Percentiles rank a stretch among this genome's conserved stretches.
Evolutionary conservation across 2,329 filamentous ascomycete species (phyloP).

Genomic region (Diaporthe humulicola): DNA sequence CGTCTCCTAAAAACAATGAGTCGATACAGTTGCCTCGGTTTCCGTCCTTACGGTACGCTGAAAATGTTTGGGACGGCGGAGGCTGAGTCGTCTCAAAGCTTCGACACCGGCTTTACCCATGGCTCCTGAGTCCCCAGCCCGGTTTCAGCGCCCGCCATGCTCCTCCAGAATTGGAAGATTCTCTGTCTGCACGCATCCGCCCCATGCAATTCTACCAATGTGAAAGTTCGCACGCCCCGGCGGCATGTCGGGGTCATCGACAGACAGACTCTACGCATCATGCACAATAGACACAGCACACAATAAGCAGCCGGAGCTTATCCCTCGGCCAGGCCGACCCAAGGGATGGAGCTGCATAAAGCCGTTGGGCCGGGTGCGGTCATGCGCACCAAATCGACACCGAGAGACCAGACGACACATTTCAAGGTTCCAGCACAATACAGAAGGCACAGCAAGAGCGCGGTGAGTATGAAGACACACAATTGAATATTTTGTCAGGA

Average conservation of each 20-base stretch:
- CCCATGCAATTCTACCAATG: background rate
- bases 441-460: background rate
- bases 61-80: background rate
- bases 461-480: background rate
- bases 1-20: background rate
- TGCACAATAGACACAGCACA: background rate
- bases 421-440: background rate
- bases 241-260: background rate
- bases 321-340: conserved; percentile 3
- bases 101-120: background rate
- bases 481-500: background rate
- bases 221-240: background rate
- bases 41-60: background rate
- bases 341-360: background rate
- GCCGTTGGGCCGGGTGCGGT: background rate
- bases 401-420: background rate
- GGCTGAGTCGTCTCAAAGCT: background rate
- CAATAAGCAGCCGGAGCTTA: background rate
- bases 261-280: background rate
- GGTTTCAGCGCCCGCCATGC: background rate
- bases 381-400: background rate
- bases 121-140: background rate
- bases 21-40: background rate
- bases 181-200: background rate
- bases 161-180: background rate